Evolutionary conservation across 306 rosid species (phyloP), one percentile per base, ranked within the genome.

Genomic region (Gastrolobium villosum): DNA sequence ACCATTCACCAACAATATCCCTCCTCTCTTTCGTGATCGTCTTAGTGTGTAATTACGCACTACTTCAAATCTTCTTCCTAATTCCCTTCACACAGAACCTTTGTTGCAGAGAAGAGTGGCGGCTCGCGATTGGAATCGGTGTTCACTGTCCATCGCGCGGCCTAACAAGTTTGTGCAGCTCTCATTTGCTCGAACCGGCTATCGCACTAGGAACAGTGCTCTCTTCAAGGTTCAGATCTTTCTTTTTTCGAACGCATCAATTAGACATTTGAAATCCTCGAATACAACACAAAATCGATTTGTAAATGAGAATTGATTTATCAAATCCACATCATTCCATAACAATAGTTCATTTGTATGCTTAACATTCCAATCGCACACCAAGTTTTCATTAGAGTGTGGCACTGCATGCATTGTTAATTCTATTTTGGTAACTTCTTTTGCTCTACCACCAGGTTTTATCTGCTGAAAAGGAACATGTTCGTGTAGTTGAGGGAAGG

Each of bases 401-500:
- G 14, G 36, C 46, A 14, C 65, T 55, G 15, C 10, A 59, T 71
- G 57, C 44, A 10, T 28, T 55, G 49, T 48, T 67, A 34, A 61
- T 54, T 80, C 39, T 31, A 5, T 76, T 65, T 81, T 79, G 52
- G 32, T 45, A 30, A 28, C 26, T 5, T 46, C 37, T 10, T 76
- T 79, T 7, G 35, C 57, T 44, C 60, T 84, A n/a, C n/a, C 74
- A n/a, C n/a, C 74, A 89, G 98, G 82, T 90, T 76, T 75, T 70
- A 20, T 90, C 90, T 72, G 72, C 77, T 30, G 86, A 81, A 80
- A 88, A 79, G 82, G 86, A 65, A 43, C 85, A 88, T 60, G 80
- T 82, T 87, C 81, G 78, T 7, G 87, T 85, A 48, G 86, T 94
- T 30, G 94, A 84, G 80, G 88, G 86, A 83, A 92, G 93, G 97